phyloP scores from a whole-genome alignment of 768 basidiomycete species.

The Lyophyllum atratum region DNA sequence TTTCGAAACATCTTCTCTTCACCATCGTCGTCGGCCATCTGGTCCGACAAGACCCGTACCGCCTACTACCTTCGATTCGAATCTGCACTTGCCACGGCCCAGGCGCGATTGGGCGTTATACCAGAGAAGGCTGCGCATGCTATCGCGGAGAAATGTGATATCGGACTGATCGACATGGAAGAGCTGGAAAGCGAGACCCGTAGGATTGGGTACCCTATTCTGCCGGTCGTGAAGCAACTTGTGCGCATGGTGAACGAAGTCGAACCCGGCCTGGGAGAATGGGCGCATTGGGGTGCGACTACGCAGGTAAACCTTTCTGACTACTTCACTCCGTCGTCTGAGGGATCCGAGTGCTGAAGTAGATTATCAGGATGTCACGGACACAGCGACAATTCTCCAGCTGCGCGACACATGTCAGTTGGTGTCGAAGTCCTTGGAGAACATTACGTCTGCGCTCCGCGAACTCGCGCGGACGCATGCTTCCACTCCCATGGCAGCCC shows the following conservation, averaged over 20 bases:
- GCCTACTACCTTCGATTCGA: slow-evolving; percentile 36
- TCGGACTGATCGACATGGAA: slow-evolving; percentile 39
- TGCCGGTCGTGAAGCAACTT: slow-evolving; percentile 46
- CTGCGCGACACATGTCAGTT: slow-evolving; percentile 39
- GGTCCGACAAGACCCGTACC: slow-evolving; percentile 39
- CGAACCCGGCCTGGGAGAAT: slow-evolving; percentile 40
- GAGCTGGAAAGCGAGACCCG: slow-evolving; percentile 39
- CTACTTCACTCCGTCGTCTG: not conserved
- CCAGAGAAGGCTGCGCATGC: slow-evolving; percentile 36
- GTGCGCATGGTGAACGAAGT: slow-evolving; percentile 36
- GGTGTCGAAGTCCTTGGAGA: slow-evolving; percentile 26
- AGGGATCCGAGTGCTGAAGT: not conserved
- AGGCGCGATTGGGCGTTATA: slow-evolving; percentile 40
- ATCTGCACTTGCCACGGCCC: slow-evolving; percentile 34
- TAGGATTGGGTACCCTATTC: slow-evolving; percentile 45
- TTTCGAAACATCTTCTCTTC: slow-evolving; percentile 45
- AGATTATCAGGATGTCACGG: slow-evolving; percentile 44
- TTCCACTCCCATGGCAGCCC: slow-evolving; percentile 44
- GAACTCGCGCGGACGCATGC: slow-evolving; percentile 31
- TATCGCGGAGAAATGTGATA: slow-evolving; percentile 35
- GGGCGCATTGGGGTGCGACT: slow-evolving; percentile 50
- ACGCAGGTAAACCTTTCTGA: slow-evolving; percentile 37
- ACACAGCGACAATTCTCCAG: slow-evolving; percentile 46
- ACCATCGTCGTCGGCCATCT: slow-evolving; percentile 34
- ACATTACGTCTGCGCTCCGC: slow-evolving; percentile 30